These are phyloP conservation scores for Alnus glutinosa DNA, from an alignment of 306 rosid species.

Conservation along the genomic window DNA sequence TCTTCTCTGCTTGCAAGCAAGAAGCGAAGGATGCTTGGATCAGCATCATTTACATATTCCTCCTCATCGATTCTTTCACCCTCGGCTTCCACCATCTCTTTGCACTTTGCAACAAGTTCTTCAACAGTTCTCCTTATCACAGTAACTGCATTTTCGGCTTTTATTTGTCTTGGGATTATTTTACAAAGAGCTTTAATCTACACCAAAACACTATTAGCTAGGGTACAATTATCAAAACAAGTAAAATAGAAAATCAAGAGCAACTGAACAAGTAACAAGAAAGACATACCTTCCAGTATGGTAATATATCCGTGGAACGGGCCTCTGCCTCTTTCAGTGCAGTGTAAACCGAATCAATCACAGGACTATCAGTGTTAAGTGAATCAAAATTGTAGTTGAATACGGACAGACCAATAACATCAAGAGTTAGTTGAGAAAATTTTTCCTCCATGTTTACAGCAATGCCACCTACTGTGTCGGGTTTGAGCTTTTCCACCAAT, in stretches of 20 bases:
- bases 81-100: constrained; percentile 86
- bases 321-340: constrained; percentile 96
- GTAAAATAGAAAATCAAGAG: neutral
- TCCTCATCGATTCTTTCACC: constrained; percentile 83
- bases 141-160: constrained; percentile 78
- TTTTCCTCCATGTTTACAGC: constrained; percentile 89
- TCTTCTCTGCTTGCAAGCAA: constrained; percentile 94
- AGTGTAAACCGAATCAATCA: constrained; percentile 90
- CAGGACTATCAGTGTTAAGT: constrained; percentile 73
- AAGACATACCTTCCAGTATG: constrained; percentile 85
- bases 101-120: constrained; percentile 84
- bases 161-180: constrained; percentile 87
- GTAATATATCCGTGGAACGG: constrained; percentile 88
- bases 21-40: constrained; percentile 91
- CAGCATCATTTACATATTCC: constrained; percentile 77
- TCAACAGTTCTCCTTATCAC: constrained; percentile 77
- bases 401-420: constrained; percentile 87
- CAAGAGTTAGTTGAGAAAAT: constrained; percentile 90
- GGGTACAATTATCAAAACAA: constrained; percentile 4
- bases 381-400: constrained; percentile 93
- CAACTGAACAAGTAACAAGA: neutral
- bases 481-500: constrained; percentile 82
- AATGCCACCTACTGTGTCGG: constrained; percentile 60
- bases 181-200: constrained; percentile 72
- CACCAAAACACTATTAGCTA: constrained; percentile 24